A percentile compares a stretch with the other conserved stretches of the same genome.
These are phyloP conservation scores for Candida neerlandica DNA, from an alignment of 1,139 yeast genomes.

Conservation along the genomic window DNA sequence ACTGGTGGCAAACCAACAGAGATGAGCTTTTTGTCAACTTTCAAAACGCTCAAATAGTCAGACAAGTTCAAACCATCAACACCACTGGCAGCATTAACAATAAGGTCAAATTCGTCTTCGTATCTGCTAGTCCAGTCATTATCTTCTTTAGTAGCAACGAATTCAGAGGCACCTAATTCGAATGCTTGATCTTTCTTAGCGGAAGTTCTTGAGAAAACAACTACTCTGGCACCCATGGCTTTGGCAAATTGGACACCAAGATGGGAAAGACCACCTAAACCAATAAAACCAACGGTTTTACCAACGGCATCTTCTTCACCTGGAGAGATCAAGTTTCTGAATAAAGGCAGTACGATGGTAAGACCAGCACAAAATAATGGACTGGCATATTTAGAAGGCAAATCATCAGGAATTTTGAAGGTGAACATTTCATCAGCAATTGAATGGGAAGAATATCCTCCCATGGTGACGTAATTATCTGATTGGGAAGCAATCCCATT, in stretches of 20 bases:
- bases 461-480: slow-evolving; percentile 48
- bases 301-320: slow-evolving; percentile 31
- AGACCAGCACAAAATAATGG: slow-evolving; percentile 72
- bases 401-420: slow-evolving; percentile 58
- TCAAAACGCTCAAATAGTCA: slow-evolving; percentile 34
- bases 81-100: slow-evolving; percentile 51
- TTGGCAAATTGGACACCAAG: slow-evolving; percentile 44
- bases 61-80: slow-evolving; percentile 37
- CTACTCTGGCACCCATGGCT: slow-evolving; percentile 45
- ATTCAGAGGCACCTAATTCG: slow-evolving; percentile 42
- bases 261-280: slow-evolving; percentile 52
- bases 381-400: slow-evolving; percentile 52
- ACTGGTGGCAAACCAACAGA: slow-evolving; percentile 56
- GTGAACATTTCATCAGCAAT: slow-evolving; percentile 56
- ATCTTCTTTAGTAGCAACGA: slow-evolving; percentile 43
- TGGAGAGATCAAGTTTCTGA: slow-evolving; percentile 31
- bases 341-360: slow-evolving; percentile 61
- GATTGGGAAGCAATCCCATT: slow-evolving; percentile 35
- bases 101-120: slow-evolving; percentile 44
- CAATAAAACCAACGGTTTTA: slow-evolving; percentile 50
- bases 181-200: slow-evolving; percentile 39
- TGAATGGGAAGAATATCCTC: slow-evolving; percentile 63
- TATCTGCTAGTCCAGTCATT: slow-evolving; percentile 33
- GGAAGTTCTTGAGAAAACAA: slow-evolving; percentile 41
- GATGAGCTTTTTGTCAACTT: slow-evolving; percentile 50